A percentile compares a stretch with the other conserved stretches of the same genome.
Conservation (phyloP, 257 asterid species). For the Hygrophila difformis region DNA sequence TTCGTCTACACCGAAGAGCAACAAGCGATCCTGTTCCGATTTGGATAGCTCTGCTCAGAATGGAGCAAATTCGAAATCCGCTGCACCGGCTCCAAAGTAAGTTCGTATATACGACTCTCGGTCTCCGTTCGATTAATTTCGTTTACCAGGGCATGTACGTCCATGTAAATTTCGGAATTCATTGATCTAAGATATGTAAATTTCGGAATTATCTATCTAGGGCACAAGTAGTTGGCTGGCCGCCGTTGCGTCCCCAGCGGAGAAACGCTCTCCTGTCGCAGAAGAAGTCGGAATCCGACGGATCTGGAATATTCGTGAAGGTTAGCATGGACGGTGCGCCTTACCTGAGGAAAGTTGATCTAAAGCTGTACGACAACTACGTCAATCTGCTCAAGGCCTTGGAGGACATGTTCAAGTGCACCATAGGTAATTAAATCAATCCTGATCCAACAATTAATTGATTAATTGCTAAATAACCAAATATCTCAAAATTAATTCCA, state of each 20-base stretch:
- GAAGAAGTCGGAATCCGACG: slow-evolving; percentile 42
- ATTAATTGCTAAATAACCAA: neutral
- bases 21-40: slow-evolving; percentile 62
- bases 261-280: slow-evolving; percentile 41
- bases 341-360: slow-evolving; percentile 73
- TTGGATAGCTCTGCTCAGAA: slow-evolving; percentile 21
- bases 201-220: slow-evolving; percentile 9
- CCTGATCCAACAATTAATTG: no score
- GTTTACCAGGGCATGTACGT: no score
- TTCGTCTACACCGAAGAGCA: slow-evolving; percentile 11
- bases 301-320: slow-evolving; percentile 60
- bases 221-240: slow-evolving; percentile 82
- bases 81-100: slow-evolving; percentile 55
- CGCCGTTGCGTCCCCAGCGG: slow-evolving; percentile 83
- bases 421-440: slow-evolving; percentile 56
- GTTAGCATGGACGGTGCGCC: slow-evolving; percentile 99
- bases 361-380: slow-evolving; percentile 51
- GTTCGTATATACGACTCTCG: no score
- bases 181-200: neutral
- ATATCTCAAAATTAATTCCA: no score
- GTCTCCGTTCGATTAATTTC: no score
- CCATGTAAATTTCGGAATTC: no score
- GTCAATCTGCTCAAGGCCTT: slow-evolving; percentile 59
- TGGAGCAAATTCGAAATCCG: slow-evolving; percentile 15
- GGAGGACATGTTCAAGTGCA: slow-evolving; percentile 80